These are phyloP conservation scores for Macrophomina tecta DNA, from an alignment of 2,329 filamentous ascomycete genomes.

Conservation along the genomic window DNA sequence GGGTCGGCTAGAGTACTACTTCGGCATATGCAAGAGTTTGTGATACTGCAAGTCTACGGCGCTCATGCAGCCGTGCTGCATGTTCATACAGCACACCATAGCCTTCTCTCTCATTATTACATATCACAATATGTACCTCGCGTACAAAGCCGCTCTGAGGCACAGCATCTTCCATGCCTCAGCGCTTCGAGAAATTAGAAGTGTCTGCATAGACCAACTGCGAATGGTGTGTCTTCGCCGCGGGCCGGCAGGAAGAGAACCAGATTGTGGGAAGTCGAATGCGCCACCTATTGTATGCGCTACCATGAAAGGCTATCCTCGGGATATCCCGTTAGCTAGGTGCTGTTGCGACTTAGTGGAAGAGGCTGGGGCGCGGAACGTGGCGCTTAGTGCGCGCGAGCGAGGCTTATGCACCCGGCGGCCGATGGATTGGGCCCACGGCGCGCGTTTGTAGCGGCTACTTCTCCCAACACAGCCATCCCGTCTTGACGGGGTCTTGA, in stretches of 20 bases:
- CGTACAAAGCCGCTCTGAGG: not conserved
- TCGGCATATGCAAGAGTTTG: too few relatives aligned
- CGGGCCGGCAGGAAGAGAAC: not conserved
- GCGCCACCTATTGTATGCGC: not conserved
- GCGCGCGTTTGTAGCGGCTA: not conserved
- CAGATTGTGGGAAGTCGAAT: not conserved
- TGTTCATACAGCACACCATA: not conserved
- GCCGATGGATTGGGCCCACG: not conserved
- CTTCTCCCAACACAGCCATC: not conserved
- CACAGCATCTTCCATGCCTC: not conserved
- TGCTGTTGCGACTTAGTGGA: not conserved
- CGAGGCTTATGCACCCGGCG: slow-evolving; percentile 2
- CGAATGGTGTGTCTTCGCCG: not conserved
- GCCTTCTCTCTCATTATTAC: too few relatives aligned
- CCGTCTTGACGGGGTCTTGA: not conserved
- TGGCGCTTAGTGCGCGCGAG: not conserved
- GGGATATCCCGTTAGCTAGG: not conserved
- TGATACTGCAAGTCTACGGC: not conserved
- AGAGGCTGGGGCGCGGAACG: not conserved
- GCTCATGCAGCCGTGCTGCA: not conserved
- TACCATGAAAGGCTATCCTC: not conserved
- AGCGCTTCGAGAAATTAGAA: not conserved
- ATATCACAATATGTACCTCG: not conserved
- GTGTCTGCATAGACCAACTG: not conserved
- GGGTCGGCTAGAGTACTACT: too few relatives aligned